Evolutionary conservation across 768 basidiomycete genomes (phyloP).

Genomic region (Suillus decipiens): DNA sequence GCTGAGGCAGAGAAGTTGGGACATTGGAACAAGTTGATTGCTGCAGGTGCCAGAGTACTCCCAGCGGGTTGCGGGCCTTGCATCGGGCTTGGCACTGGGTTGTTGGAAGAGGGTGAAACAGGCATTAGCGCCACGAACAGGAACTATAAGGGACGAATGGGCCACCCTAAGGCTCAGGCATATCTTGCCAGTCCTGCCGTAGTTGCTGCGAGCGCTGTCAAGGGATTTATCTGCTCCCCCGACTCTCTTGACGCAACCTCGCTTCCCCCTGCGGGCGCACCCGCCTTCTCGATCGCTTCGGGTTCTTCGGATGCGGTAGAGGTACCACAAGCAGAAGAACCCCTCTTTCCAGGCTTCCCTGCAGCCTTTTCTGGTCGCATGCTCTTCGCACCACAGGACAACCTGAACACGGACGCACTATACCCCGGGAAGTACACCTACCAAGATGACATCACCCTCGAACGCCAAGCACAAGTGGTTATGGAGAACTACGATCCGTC

Average conservation of each 20-base stretch:
- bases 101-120: constrained; percentile 91
- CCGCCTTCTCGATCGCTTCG: constrained; percentile 55
- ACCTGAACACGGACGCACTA: constrained; percentile 96
- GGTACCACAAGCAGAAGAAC: constrained; percentile 45
- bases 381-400: constrained; percentile 95
- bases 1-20: constrained; percentile 83
- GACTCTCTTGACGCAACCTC: constrained; percentile 56
- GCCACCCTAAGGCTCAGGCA: constrained; percentile 90
- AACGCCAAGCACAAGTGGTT: constrained; percentile 90
- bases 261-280: constrained; percentile 53
- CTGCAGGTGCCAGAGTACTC: constrained; percentile 88
- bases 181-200: constrained; percentile 97
- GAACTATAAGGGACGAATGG: constrained; percentile 99
- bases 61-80: constrained; percentile 98
- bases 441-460: constrained; percentile 97
- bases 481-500: constrained; percentile 99
- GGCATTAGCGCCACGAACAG: constrained; percentile 98
- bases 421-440: constrained; percentile 99
- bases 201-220: constrained; percentile 93
- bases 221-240: constrained; percentile 88
- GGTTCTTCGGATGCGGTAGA: constrained; percentile 31
- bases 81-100: constrained; percentile 91
- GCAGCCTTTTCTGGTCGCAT: constrained; percentile 77
- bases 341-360: constrained; percentile 83
- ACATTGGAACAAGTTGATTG: constrained; percentile 84